These are phyloP conservation scores for Rhizophora apiculata DNA, from an alignment of 345 rosid species.

Conservation along the genomic window DNA sequence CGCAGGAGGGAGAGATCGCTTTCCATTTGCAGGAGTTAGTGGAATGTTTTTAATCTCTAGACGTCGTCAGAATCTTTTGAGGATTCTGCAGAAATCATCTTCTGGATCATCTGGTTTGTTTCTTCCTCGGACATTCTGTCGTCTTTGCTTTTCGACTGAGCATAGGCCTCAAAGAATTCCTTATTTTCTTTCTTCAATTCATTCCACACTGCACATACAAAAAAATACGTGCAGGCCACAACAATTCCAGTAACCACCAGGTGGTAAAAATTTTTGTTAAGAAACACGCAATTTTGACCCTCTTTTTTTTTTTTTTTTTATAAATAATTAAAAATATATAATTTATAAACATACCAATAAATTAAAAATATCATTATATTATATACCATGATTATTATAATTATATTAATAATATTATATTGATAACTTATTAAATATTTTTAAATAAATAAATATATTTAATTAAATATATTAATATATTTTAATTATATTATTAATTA, in stretches of 20 bases:
- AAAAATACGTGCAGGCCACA: background rate
- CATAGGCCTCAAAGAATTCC: constrained; percentile 78
- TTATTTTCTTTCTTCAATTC: constrained; percentile 88
- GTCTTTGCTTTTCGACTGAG: constrained; percentile 51
- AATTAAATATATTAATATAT: too few species aligned
- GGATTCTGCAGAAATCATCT: constrained; percentile 52
- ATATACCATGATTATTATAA: too few species aligned
- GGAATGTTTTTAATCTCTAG: background rate
- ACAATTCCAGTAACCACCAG: background rate
- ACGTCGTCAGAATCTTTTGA: constrained; percentile 42
- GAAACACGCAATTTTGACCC: too few species aligned
- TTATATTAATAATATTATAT: too few species aligned
- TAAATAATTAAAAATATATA: too few species aligned
- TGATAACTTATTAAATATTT: too few species aligned
- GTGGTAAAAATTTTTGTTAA: too few species aligned
- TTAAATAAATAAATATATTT: too few species aligned
- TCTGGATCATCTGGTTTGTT: constrained; percentile 70
- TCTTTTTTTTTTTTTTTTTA: too few species aligned
- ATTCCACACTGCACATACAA: constrained; percentile 61
- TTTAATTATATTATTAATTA: too few species aligned
- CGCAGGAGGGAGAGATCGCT: constrained; percentile 23
- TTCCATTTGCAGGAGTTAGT: constrained; percentile 10
- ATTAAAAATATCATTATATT: too few species aligned
- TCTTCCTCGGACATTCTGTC: constrained; percentile 83
- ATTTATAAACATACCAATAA: too few species aligned